Evolutionary conservation across 352 stramenopile genomes (phyloP).

Genomic region (Globisporangium nunn): DNA sequence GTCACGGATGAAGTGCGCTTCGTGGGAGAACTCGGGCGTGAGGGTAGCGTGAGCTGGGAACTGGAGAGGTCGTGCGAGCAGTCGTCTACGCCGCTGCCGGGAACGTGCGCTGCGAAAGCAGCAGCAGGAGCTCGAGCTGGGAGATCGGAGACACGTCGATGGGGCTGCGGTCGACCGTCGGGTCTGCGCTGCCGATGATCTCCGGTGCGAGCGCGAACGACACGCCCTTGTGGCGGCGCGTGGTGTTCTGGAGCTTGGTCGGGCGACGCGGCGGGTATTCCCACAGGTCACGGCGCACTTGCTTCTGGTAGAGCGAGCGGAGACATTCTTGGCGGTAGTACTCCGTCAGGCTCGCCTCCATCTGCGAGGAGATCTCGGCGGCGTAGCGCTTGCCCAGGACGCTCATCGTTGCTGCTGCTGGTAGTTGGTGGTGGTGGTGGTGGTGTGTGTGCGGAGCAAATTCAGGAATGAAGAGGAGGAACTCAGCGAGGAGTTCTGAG

Average conservation of each 20-base stretch:
- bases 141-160: slow-evolving; percentile 75
- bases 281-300: slow-evolving; percentile 33
- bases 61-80: not conserved
- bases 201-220: slow-evolving; percentile 50
- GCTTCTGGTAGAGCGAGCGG: slow-evolving; percentile 65
- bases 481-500: not conserved
- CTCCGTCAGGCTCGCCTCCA: slow-evolving; percentile 68
- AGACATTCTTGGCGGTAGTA: slow-evolving; percentile 82
- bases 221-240: slow-evolving; percentile 39
- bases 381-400: slow-evolving; percentile 60
- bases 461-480: slow-evolving; percentile 23
- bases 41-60: not conserved
- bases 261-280: slow-evolving; percentile 24
- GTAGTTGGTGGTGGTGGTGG: slow-evolving; percentile 8
- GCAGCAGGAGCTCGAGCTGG: slow-evolving; percentile 62
- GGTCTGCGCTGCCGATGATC: slow-evolving; percentile 70
- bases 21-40: not conserved
- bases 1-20: too few relatives aligned
- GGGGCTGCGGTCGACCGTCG: slow-evolving; percentile 58
- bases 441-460: slow-evolving; percentile 21
- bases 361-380: slow-evolving; percentile 38
- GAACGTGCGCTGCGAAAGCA: slow-evolving; percentile 73
- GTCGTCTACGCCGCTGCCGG: slow-evolving; percentile 23
- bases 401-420: slow-evolving; percentile 20
- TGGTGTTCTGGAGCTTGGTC: slow-evolving; percentile 26